Conservation (phyloP, 176 grass and related monocot species). For the Triticum urartu region DNA sequence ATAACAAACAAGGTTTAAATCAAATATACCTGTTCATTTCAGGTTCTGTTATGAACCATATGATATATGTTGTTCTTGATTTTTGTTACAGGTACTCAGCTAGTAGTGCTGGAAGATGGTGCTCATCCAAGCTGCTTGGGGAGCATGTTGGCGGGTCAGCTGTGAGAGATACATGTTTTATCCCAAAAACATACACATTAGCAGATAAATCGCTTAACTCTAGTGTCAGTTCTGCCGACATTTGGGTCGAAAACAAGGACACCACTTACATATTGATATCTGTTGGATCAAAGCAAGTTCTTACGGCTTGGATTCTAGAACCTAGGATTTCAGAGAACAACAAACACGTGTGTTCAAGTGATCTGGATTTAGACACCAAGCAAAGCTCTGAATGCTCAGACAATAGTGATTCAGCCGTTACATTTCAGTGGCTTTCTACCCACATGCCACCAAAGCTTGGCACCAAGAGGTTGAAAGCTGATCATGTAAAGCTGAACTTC, state of each 20-base stretch:
- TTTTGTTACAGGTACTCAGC: slow-evolving; percentile 54
- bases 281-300: slow-evolving; percentile 94
- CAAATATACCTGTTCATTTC: not conserved
- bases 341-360: not conserved
- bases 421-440: slow-evolving; percentile 94
- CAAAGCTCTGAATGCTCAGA: slow-evolving; percentile 20
- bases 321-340: slow-evolving; percentile 20
- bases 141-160: slow-evolving; percentile 98
- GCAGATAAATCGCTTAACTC: slow-evolving; percentile 28
- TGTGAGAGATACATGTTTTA: slow-evolving; percentile 83
- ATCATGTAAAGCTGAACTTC: slow-evolving; percentile 22
- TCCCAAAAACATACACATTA: slow-evolving; percentile 48
- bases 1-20: not conserved
- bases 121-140: slow-evolving; percentile 77
- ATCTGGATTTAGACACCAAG: slow-evolving; percentile 25
- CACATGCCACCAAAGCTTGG: slow-evolving; percentile 70
- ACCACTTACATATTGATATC: slow-evolving; percentile 70
- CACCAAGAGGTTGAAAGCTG: slow-evolving; percentile 19
- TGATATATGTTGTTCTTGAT: slow-evolving; percentile 24
- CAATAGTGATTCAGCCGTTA: slow-evolving; percentile 27
- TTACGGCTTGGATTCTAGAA: slow-evolving; percentile 88
- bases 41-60: not conserved
- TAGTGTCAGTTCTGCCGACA: slow-evolving; percentile 7
- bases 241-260: slow-evolving; percentile 32
- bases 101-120: slow-evolving; percentile 61